Conservation (phyloP, 768 basidiomycete species). For the Cyathus striatus region DNA sequence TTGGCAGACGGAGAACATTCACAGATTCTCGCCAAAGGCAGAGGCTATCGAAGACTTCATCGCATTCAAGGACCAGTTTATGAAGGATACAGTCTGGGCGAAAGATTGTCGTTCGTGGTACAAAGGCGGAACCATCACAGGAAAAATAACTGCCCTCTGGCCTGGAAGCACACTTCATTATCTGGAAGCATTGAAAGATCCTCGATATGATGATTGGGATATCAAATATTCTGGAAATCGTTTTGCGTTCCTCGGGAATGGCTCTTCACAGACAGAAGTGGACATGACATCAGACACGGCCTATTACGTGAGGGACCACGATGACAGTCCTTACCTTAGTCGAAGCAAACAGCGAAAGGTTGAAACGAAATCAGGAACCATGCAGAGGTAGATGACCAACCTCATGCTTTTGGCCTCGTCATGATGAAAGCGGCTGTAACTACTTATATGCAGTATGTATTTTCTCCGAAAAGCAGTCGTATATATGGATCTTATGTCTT, state of each 20-base stretch:
- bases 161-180: conserved; percentile 31
- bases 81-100: conserved; percentile 27
- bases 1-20: conserved; percentile 31
- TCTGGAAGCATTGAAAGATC: conserved; percentile 23
- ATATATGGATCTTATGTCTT: too few species aligned
- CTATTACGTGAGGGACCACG: conserved; percentile 22
- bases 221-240: conserved; percentile 26
- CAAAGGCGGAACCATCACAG: conserved; percentile 18
- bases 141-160: conserved; percentile 27
- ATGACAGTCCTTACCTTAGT: conserved; percentile 17
- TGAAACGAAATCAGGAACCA: neutral
- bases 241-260: conserved; percentile 29
- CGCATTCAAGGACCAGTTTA: conserved; percentile 23
- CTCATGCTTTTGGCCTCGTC: too few species aligned
- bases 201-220: conserved; percentile 30
- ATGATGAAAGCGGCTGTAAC: too few species aligned
- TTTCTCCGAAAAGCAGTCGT: too few species aligned
- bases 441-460: too few species aligned
- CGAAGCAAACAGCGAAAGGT: conserved; percentile 10
- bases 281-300: conserved; percentile 25
- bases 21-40: conserved; percentile 25
- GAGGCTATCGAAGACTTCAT: conserved; percentile 29
- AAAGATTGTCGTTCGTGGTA: conserved; percentile 28
- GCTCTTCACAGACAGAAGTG: conserved; percentile 25
- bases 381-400: too few species aligned